phyloP scores from a whole-genome alignment of 139 green algal genomes.

The Haematococcus lacustris region DNA sequence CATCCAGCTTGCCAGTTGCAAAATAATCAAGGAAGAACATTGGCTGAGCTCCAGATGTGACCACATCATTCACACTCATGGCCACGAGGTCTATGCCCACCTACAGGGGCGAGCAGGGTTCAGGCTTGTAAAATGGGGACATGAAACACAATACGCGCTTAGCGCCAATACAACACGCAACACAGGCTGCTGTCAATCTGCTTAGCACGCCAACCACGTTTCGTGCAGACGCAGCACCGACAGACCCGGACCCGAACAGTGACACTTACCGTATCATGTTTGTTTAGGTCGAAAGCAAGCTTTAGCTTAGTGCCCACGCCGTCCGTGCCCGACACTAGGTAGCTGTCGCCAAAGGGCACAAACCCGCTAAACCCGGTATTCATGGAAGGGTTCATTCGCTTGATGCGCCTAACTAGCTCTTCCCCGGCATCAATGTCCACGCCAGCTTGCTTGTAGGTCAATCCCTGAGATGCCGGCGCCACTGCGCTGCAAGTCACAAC shows the following conservation, averaged over 20 bases:
- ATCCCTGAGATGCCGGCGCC: no score
- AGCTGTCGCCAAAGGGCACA: slow-evolving; percentile 93
- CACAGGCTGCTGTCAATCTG: no score
- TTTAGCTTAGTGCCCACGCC: slow-evolving; percentile 98
- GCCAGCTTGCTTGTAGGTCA: slow-evolving; percentile 85
- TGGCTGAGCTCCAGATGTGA: slow-evolving; percentile 87
- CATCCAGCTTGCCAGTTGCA: slow-evolving; percentile 85
- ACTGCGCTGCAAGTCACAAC: no score
- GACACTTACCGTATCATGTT: slow-evolving; percentile 84
- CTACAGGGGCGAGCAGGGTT: no score
- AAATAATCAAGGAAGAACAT: slow-evolving; percentile 99
- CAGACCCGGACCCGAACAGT: no score
- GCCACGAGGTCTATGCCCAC: slow-evolving; percentile 93
- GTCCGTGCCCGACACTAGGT: slow-evolving; percentile 92
- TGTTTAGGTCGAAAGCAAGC: slow-evolving; percentile 92
- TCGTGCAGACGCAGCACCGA: no score
- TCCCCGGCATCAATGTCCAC: slow-evolving; percentile 96
- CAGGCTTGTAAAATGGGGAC: no score
- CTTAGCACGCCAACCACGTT: no score
- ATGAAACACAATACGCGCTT: no score
- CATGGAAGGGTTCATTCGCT: slow-evolving; percentile 86
- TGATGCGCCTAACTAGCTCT: slow-evolving; percentile 90
- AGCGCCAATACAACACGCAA: no score
- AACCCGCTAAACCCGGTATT: slow-evolving; percentile 83
- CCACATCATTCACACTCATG: slow-evolving; percentile 97